These are phyloP conservation scores for Ascochyta rabiei DNA, from an alignment of 2,329 filamentous ascomycete genomes.

Conservation along the genomic window DNA sequence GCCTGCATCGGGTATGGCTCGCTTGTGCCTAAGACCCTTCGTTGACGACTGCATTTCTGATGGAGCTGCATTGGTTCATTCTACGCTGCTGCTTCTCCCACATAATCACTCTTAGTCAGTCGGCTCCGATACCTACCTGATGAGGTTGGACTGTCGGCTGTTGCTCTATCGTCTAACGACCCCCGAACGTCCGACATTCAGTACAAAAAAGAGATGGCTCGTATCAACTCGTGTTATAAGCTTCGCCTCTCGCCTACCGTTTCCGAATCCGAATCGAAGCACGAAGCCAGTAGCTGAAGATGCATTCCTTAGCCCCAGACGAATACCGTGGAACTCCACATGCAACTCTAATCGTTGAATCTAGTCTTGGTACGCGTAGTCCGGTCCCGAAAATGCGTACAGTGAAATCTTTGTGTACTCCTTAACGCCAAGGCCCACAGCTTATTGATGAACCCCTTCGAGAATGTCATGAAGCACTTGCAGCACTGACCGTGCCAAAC, in stretches of 20 bases:
- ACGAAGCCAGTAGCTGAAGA: slow-evolving; percentile 1
- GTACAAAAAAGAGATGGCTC: background rate
- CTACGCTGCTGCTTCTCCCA: background rate
- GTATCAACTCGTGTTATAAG: slow-evolving; percentile 5
- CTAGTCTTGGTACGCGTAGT: slow-evolving; percentile 17
- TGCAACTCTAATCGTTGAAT: slow-evolving; percentile 22
- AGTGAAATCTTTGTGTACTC: slow-evolving; percentile 26
- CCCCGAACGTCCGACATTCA: background rate
- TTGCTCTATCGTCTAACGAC: background rate
- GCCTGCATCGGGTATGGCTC: slow-evolving; percentile 10
- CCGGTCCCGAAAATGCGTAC: slow-evolving; percentile 25
- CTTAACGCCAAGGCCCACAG: slow-evolving; percentile 22
- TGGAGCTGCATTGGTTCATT: slow-evolving; percentile 1
- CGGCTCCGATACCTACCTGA: background rate
- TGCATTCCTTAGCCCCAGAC: slow-evolving; percentile 12
- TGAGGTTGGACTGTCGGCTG: background rate
- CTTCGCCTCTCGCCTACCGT: slow-evolving; percentile 17
- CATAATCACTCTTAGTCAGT: background rate
- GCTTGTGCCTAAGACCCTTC: slow-evolving; percentile 13
- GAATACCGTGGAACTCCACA: slow-evolving; percentile 29
- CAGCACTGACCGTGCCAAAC: slow-evolving; percentile 22
- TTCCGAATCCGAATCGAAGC: slow-evolving; percentile 16
- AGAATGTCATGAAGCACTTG: slow-evolving; percentile 23
- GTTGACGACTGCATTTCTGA: slow-evolving; percentile 19
- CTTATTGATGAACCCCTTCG: background rate